Evolutionary conservation across 192 early-diverging fungal genomes (phyloP).

Genomic region (Kickxella alabastrina): DNA sequence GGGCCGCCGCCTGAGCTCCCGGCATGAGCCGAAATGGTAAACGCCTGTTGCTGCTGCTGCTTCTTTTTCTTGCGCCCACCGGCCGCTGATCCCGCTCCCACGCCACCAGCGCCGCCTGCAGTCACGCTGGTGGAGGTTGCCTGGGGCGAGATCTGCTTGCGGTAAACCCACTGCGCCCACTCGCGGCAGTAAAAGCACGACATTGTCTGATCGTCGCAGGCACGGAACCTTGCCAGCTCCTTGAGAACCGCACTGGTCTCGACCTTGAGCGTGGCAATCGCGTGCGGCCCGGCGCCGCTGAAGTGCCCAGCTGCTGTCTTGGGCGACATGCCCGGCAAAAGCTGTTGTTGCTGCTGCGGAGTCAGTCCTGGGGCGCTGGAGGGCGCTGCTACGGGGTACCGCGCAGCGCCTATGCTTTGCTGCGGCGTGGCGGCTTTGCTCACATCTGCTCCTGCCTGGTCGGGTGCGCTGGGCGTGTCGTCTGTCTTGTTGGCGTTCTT

Average conservation of each 20-base stretch:
- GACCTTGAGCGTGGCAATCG: conserved; percentile 59
- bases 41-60: too few relatives aligned
- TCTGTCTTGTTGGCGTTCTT: neutral
- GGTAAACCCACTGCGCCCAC: conserved; percentile 75
- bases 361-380: neutral
- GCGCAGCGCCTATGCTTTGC: neutral
- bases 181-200: conserved; percentile 75
- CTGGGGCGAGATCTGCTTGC: conserved; percentile 54
- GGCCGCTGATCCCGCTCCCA: neutral
- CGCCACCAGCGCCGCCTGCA: neutral
- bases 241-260: conserved; percentile 62
- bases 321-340: conserved; percentile 14
- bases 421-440: neutral
- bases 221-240: conserved; percentile 64
- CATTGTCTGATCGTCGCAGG: conserved; percentile 66
- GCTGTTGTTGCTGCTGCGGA: conserved; percentile 9
- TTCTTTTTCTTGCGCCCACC: conserved; percentile 37
- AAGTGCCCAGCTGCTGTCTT: conserved; percentile 18
- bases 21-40: too few relatives aligned
- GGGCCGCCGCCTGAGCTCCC: neutral
- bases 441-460: neutral
- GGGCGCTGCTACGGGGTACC: neutral
- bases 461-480: conserved; percentile 4
- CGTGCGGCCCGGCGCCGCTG: conserved; percentile 24
- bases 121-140: conserved; percentile 1